phyloP scores from a whole-genome alignment of 441 rosid species.

The Sinapis alba region DNA sequence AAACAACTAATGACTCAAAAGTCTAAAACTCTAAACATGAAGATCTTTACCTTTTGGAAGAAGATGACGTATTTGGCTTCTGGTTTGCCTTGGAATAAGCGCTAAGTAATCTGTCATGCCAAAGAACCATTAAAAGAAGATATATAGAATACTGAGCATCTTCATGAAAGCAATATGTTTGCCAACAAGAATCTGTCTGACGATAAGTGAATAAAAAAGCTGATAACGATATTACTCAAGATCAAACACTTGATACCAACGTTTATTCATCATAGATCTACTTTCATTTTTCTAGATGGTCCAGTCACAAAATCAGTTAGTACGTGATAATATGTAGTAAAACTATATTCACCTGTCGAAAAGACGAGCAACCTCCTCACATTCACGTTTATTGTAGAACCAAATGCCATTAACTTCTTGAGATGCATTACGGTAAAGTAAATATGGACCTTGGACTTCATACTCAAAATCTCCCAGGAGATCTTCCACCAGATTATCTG shows the following conservation, averaged over 20 bases:
- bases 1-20: background rate
- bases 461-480: slow-evolving; percentile 93
- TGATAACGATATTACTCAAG: background rate
- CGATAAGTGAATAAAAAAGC: background rate
- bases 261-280: background rate
- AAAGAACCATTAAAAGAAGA: slow-evolving; percentile 26
- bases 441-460: slow-evolving; percentile 92
- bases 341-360: slow-evolving; percentile 65
- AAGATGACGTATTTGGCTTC: slow-evolving; percentile 61
- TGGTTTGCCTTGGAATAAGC: slow-evolving; percentile 89
- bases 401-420: slow-evolving; percentile 98
- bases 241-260: background rate
- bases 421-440: slow-evolving; percentile 85
- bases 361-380: slow-evolving; percentile 87
- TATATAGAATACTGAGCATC: background rate
- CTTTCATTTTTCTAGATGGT: background rate
- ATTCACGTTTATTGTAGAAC: slow-evolving; percentile 90
- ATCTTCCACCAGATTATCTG: slow-evolving; percentile 92
- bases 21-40: background rate
- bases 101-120: slow-evolving; percentile 64
- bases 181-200: background rate
- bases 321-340: slow-evolving; percentile 7
- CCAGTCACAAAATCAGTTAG: slow-evolving; percentile 2
- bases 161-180: slow-evolving; percentile 6
- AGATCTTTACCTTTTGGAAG: slow-evolving; percentile 60